Base-by-base conservation (phyloP, 805 yeast species). In the Huiozyma naganishii region DNA sequence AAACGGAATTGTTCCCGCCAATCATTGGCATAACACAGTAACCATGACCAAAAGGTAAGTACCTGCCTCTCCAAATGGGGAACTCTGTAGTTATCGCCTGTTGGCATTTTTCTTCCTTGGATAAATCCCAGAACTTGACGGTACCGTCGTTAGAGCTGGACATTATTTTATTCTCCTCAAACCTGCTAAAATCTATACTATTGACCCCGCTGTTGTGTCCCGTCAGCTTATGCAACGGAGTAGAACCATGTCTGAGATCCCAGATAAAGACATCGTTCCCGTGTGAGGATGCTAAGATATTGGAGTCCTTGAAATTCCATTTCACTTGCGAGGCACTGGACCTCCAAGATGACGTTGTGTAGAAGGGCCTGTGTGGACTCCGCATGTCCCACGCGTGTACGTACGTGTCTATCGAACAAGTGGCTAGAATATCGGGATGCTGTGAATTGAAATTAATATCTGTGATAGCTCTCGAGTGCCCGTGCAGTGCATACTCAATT, bases 281-380 rank as follows among this genome's bases (percentile, higher is more conserved):
- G 58, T 92, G 98, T 6, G 94, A 73, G 1, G 92, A 80, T 0
- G 97, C 96, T 28, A 92, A 56, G 29, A 88, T 73, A 55, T 83
- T 73, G 2, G 87, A 78, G 53, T 89, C 80, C 37, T 71, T 69
- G 50, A 77, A 77, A 59, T 83, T 86, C 97, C 97, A 92, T 58
- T 90, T 88, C 11, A 88, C 96, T 61, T 90, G 97, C 0, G 95
- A 77, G 3, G 97, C 95, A 2, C 94, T 90, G 0, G 96, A 94
- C 45, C 84, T 68, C 94, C 96, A 92, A 57, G 90, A 95, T n/a
- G 95, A 86, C 66, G 86, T 88, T 39, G 79, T 72, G 46, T 73
- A 72, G 4, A 77, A 80, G 0, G 97, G 95, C 47, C 76, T 68
- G 40, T 76, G 67, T 0, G 95, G 90, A 11, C 80, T 71, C 46